A percentile compares a stretch with the other conserved stretches of the same genome.
These are phyloP conservation scores for Monascus purpureus DNA, from an alignment of 495 filamentous ascomycete genomes.

Conservation along the genomic window DNA sequence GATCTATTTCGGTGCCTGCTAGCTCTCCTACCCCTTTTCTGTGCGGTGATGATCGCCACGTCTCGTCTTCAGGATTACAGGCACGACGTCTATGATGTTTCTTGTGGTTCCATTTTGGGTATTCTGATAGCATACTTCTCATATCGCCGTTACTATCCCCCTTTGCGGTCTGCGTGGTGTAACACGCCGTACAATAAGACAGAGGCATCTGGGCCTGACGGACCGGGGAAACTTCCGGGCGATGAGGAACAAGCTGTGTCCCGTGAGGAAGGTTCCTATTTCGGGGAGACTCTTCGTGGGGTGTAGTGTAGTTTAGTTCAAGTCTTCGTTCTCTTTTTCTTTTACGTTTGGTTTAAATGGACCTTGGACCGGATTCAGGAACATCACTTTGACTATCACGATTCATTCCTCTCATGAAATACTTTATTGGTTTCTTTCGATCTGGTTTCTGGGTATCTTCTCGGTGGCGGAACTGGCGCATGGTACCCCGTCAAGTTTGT, in stretches of 20 bases:
- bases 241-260: slow-evolving; percentile 36
- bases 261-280: too few relatives aligned
- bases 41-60: slow-evolving; percentile 76
- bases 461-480: too few relatives aligned
- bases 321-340: too few relatives aligned
- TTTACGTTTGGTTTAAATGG: too few relatives aligned
- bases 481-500: too few relatives aligned
- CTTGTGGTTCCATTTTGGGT: slow-evolving; percentile 59
- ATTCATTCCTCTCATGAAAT: too few relatives aligned
- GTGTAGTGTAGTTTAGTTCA: too few relatives aligned
- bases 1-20: slow-evolving; percentile 52
- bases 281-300: too few relatives aligned
- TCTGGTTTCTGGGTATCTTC: too few relatives aligned
- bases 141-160: slow-evolving; percentile 59
- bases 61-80: slow-evolving; percentile 88
- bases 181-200: slow-evolving; percentile 39
- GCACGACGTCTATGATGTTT: slow-evolving; percentile 91
- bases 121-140: slow-evolving; percentile 64
- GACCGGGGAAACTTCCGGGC: slow-evolving; percentile 27
- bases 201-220: slow-evolving; percentile 18
- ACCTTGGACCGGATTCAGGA: too few relatives aligned
- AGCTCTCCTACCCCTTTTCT: slow-evolving; percentile 51
- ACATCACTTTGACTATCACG: too few relatives aligned
- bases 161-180: slow-evolving; percentile 32
- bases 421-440: too few relatives aligned